These are phyloP conservation scores for Circinella umbellata DNA, from an alignment of 371 early-diverging fungal species.

Conservation along the genomic window DNA sequence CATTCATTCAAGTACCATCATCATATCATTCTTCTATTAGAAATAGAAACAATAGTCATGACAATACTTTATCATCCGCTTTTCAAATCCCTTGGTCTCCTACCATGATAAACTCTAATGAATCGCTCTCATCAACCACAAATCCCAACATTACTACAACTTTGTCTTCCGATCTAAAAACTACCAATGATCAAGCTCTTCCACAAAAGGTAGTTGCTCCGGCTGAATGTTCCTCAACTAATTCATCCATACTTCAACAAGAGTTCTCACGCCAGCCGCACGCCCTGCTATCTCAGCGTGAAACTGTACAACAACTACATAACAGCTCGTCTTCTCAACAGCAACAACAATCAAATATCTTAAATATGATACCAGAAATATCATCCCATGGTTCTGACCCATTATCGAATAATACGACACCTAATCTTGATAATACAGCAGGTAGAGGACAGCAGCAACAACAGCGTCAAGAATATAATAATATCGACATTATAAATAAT, in stretches of 20 bases:
- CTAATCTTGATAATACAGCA: not conserved
- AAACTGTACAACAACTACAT: conserved; percentile 6
- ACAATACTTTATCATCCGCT: not conserved
- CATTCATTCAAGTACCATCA: conserved; percentile 1
- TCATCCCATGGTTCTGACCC: not conserved
- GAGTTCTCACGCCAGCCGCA: conserved; percentile 11
- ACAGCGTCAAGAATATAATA: not conserved
- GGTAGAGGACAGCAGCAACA: not conserved
- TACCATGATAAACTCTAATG: conserved; percentile 8
- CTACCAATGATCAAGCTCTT: conserved; percentile 1
- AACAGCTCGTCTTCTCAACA: not conserved
- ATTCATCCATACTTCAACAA: conserved; percentile 8
- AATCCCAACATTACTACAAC: not conserved
- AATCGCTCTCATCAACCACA: not conserved
- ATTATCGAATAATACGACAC: too few relatives aligned
- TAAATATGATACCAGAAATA: not conserved
- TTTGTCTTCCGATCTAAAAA: conserved; percentile 9
- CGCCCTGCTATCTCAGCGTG: conserved; percentile 10
- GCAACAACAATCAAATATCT: not conserved
- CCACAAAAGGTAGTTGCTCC: conserved; percentile 5
- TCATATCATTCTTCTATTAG: not conserved
- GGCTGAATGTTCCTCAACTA: conserved; percentile 2
- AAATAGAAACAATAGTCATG: not conserved
- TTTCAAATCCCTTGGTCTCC: conserved; percentile 17
- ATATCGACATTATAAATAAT: not conserved